Evolutionary conservation across 106 monocot species (phyloP).

Genomic region (Hemerocallis citrina): DNA sequence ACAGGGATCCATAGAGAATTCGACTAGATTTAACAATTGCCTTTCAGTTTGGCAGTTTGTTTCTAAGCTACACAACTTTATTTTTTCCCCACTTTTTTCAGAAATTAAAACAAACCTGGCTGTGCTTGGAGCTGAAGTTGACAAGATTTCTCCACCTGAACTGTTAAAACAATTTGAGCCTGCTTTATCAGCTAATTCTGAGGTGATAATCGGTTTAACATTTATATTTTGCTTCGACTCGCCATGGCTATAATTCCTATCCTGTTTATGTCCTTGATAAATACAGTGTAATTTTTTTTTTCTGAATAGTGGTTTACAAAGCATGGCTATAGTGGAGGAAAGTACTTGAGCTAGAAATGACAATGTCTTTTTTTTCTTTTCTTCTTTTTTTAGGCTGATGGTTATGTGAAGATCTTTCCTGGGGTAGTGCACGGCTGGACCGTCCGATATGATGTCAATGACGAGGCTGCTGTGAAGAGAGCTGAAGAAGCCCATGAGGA

Average conservation of each 20-base stretch:
- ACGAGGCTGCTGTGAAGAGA: constrained; percentile 38
- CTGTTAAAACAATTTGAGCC: constrained; percentile 53
- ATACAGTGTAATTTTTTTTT: no score
- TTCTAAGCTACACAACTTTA: not conserved
- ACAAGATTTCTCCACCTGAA: constrained; percentile 39
- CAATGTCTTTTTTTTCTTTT: no score
- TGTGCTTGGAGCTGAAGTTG: constrained; percentile 56
- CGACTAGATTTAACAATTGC: not conserved
- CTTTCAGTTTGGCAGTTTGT: no score
- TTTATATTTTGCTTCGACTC: not conserved
- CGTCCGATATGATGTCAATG: constrained; percentile 31
- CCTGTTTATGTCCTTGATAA: no score
- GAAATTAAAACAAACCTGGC: constrained; percentile 32
- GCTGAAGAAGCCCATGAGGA: constrained; percentile 60
- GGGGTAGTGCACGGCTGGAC: constrained; percentile 66
- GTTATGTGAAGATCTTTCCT: constrained; percentile 60
- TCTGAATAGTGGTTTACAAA: no score
- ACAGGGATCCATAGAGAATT: no score
- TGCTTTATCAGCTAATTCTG: constrained; percentile 32
- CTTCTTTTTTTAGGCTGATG: constrained; percentile 15
- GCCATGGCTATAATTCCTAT: no score
- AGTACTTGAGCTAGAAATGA: no score
- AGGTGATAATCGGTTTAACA: constrained; percentile 20
- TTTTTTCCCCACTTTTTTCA: constrained; percentile 22
- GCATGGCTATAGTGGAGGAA: no score